A percentile compares a stretch with the other conserved stretches of the same genome.
Conservation (phyloP, 169 alveolate species). For the Prorocentrum cordatum region DNA sequence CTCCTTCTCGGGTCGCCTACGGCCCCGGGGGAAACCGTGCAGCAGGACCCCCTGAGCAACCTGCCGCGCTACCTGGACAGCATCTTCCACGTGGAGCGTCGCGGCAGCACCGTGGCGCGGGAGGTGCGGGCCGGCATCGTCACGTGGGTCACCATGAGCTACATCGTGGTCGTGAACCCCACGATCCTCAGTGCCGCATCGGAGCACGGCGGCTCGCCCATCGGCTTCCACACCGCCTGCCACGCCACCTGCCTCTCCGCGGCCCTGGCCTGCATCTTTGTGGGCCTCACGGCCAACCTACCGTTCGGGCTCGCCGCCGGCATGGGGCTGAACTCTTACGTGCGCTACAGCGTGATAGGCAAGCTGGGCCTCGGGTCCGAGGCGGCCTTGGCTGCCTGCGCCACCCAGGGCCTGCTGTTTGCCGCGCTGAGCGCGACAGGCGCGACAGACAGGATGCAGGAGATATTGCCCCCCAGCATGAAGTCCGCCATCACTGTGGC, state of each 20-base stretch:
- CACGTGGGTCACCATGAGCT: conserved; percentile 70
- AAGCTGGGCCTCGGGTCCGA: conserved; percentile 49
- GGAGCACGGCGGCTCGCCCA: conserved; percentile 26
- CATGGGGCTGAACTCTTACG: conserved; percentile 57
- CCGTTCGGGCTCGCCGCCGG: conserved; percentile 65
- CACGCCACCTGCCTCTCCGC: no score
- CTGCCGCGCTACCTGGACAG: no score
- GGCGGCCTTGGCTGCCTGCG: conserved; percentile 62
- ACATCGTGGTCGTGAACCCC: conserved; percentile 56
- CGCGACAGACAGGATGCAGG: background rate
- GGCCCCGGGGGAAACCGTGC: no score
- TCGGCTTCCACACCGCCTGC: no score
- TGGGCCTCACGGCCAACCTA: conserved; percentile 49
- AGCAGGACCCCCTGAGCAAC: no score
- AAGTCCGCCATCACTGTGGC: conserved; percentile 65
- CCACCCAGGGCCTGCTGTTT: conserved; percentile 11
- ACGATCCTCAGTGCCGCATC: conserved; percentile 27
- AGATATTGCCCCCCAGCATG: background rate
- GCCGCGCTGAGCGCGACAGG: no score
- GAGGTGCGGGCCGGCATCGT: conserved; percentile 56
- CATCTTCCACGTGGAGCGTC: no score
- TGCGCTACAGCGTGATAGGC: conserved; percentile 43
- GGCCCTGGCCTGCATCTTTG: conserved; percentile 32
- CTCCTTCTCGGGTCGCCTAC: no score
- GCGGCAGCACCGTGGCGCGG: no score